Evolutionary conservation across 768 basidiomycete genomes (phyloP).

Genomic region (Pleurotus platypus): DNA sequence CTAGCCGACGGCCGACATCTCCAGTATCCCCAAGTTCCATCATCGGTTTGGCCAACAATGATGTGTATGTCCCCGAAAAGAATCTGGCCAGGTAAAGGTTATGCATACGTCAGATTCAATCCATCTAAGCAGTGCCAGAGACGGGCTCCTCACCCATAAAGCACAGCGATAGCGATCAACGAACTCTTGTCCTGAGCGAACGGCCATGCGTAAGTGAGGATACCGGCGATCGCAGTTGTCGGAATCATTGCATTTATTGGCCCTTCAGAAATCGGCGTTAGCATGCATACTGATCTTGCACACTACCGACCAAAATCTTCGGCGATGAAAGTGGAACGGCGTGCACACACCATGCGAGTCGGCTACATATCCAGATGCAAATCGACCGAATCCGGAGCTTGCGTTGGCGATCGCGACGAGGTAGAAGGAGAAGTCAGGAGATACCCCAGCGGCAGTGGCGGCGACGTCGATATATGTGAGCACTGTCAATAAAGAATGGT

Average conservation of each 20-base stretch:
- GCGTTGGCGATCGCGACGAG: slow-evolving; percentile 68
- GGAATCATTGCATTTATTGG: slow-evolving; percentile 68
- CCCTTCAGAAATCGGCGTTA: slow-evolving; percentile 34
- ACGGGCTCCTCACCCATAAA: slow-evolving; percentile 54
- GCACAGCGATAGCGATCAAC: slow-evolving; percentile 49
- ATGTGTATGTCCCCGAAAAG: slow-evolving; percentile 7
- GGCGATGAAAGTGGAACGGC: too few species aligned
- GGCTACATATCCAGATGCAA: slow-evolving; percentile 46
- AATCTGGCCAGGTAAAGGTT: background rate
- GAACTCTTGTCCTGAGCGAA: slow-evolving; percentile 41
- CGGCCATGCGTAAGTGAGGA: slow-evolving; percentile 72
- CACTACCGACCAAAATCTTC: background rate
- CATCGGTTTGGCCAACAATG: slow-evolving; percentile 5
- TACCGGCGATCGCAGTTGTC: slow-evolving; percentile 49
- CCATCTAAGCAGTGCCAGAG: slow-evolving; percentile 15
- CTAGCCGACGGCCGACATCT: slow-evolving; percentile 55
- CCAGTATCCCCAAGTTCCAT: slow-evolving; percentile 41
- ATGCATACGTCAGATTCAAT: too few species aligned
- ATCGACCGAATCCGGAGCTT: slow-evolving; percentile 58
- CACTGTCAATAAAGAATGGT: slow-evolving; percentile 29
- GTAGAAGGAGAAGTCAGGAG: slow-evolving; percentile 54
- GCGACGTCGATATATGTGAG: slow-evolving; percentile 65
- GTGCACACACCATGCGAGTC: slow-evolving; percentile 48
- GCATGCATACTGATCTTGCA: background rate
- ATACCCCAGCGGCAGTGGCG: slow-evolving; percentile 46